These are phyloP conservation scores for Diaporthe sp. DNA, from an alignment of 2,329 filamentous ascomycete species.

Conservation along the genomic window DNA sequence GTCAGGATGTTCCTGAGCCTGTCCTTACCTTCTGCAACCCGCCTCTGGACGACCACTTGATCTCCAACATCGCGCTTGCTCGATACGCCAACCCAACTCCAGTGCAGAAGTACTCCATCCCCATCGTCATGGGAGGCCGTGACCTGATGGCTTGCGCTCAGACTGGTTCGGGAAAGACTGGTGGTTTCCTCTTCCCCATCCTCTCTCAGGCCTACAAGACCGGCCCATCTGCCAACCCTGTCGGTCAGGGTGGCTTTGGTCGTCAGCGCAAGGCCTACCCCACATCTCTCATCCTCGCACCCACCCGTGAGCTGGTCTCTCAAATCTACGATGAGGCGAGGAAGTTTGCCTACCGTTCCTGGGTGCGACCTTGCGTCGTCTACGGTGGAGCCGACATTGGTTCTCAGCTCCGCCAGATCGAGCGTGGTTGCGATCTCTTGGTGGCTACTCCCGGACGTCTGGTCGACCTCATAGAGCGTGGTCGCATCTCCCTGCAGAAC, in stretches of 20 bases:
- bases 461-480: constrained; percentile 97
- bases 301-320: constrained; percentile 97
- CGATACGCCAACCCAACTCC: constrained; percentile 97
- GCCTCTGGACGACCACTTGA: constrained; percentile 92
- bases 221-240: constrained; percentile 81
- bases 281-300: constrained; percentile 94
- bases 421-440: constrained; percentile 95
- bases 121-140: constrained; percentile 97
- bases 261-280: constrained; percentile 98
- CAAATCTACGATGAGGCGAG: constrained; percentile 98
- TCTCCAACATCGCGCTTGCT: constrained; percentile 93
- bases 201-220: constrained; percentile 96
- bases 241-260: constrained; percentile 74
- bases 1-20: constrained; percentile 91
- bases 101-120: constrained; percentile 99
- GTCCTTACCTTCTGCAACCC: constrained; percentile 93
- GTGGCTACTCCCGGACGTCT: constrained; percentile 98
- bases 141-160: constrained; percentile 99
- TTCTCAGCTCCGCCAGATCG: constrained; percentile 97
- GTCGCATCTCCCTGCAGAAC: constrained; percentile 95
- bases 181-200: constrained; percentile 99
- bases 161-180: constrained; percentile 99
- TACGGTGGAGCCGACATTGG: constrained; percentile 99
- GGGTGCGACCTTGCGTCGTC: constrained; percentile 98
- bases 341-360: constrained; percentile 99